Evolutionary conservation across 768 basidiomycete species (phyloP), one percentile per base, ranked within the genome.

Genomic region (Ramaria sp.): DNA sequence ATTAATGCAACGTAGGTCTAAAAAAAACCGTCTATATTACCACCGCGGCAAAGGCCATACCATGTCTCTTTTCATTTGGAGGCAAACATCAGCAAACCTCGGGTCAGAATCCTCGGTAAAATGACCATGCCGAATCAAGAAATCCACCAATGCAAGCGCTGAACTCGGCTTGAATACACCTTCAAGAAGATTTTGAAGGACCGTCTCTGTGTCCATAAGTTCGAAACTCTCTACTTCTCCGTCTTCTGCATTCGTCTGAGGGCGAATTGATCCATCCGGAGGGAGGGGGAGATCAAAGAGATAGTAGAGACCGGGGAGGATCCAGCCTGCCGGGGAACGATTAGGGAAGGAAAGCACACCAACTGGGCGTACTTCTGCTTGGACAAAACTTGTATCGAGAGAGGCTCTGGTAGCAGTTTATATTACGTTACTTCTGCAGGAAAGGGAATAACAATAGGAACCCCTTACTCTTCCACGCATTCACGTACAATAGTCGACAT

Each of bases 261-360:
- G 74, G 0, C 56, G 50, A 34, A 71, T 57, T 12, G 64, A 54
- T 1, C 64, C 64, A 54, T 73, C 66, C 5, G 62, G 51, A 0
- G 70, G 72, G 10, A 75, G 63, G 12, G 67, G 66, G 10, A 76
- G 66, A 36, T 75, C 73, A 49, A 70, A 75, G 34, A 72, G 66
- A 55, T 72, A 71, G 58, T 75, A 75, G 18, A 73, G 61, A 20
- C 72, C 71, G 5, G 74, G 74, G n/a, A 75, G 60, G 16, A 73
- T 64, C 71, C 71, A 75, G 38, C 65, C 65, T 16, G 66, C 61
- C 6, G 71, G 71, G 0, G 73, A 73, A 16, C 71, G 73, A 53
- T 74, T 71, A 50, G 66, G 67, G 60, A 64, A 75, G 20, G 69
- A 67, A 18, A 75, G 60, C 45, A 69, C 64, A 18, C 73, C 73